Evolutionary conservation across 768 basidiomycete genomes (phyloP), one percentile per base, ranked within the genome.

Genomic region (Tylopilus vinaceipallidus): DNA sequence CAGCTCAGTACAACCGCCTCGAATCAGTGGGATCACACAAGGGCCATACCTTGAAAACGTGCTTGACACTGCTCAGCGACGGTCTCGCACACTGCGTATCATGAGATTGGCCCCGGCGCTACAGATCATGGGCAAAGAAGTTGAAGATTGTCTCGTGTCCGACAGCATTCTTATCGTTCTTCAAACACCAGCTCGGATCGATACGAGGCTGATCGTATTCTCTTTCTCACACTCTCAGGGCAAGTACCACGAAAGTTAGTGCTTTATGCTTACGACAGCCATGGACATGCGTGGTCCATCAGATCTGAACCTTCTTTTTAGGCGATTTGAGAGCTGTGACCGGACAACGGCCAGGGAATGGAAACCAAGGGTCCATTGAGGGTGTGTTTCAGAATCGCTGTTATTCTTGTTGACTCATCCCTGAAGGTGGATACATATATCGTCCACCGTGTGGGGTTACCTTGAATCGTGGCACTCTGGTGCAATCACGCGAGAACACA

Each of bases 131-230:
- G 53, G 49, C 53, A 56, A 56, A 59, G 46, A 50, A 43, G 29
- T 17, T 38, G 49, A 50, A 30, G 24, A 35, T 30, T 17, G 41
- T 30, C 6, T 11, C 17, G 46, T 44, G n/a, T 45, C 27, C 49
- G 42, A 47, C 46, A 16, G 24, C 39, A n/a, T 16, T 54, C 54
- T 65, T 65, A 65, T 64, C 62, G 14, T 39, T 53, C 46, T n/a
- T n/a, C n/a, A n/a, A 34, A 54, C 24, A 7, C 19, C 27, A 52
- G 14, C 37, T 59, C 62, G 63, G 63, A 63, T 63, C 63, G 62
- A 63, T 65, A 45, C 62, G 60, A 59, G 13, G 16, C 11, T 5
- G 43, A 32, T 2, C 27, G 47, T n/a, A n/a, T n/a, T n/a, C n/a
- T n/a, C 22, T 0, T 14, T 53, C 50, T n/a, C 59, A 60, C 41